Base-by-base conservation (phyloP, 306 rosid genomes). In the Malus asiatica region DNA sequence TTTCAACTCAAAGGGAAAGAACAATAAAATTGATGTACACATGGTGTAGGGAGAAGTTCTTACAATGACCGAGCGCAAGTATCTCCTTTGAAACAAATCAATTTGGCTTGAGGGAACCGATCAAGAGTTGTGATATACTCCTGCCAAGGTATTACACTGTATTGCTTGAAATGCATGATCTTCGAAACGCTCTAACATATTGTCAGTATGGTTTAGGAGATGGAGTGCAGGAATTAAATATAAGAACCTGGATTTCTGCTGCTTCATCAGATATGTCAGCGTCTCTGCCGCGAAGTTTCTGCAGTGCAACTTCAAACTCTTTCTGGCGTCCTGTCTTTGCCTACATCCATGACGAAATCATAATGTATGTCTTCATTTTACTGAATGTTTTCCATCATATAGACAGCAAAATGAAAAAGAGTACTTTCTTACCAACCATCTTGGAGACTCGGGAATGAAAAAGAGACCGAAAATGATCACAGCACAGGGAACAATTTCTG, bases 391-490 rank as follows among this genome's bases (percentile, higher is more conserved):
- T 1, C 33, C 70, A 23, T 35, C 40, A 52, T 55, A 48, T 20
- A 64, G 15, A n/a, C 11, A 62, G 22, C 2, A 18, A 29, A 29
- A 16, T 7, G 64, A 48, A 33, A 14, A 14, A 18, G 3, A 55
- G 12, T 25, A 40, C 9, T 14, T 86, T 78, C 91, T 81, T 84
- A 92, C 98, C 82, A 94, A 85, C 97, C 97, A 94, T 92, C 98
- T 90, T 29, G 98, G 98, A 83, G 97, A 94, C 86, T 94, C 98
- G 0, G 96, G 97, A 78, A 94, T 89, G 82, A 92, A 82, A 83
- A 92, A 77, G 65, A 92, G 91, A 84, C 98, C 98, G 30, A 92
- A 79, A 76, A 86, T 80, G 85, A 89, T 78, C 44, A 94, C 72
- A 70, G 88, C 93, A 46, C 90, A 84, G 45, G 95, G 98, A 84